These are phyloP conservation scores for Kalmanozyma brasiliensis DNA, from an alignment of 1,284 basidiomycete species.

Conservation along the genomic window DNA sequence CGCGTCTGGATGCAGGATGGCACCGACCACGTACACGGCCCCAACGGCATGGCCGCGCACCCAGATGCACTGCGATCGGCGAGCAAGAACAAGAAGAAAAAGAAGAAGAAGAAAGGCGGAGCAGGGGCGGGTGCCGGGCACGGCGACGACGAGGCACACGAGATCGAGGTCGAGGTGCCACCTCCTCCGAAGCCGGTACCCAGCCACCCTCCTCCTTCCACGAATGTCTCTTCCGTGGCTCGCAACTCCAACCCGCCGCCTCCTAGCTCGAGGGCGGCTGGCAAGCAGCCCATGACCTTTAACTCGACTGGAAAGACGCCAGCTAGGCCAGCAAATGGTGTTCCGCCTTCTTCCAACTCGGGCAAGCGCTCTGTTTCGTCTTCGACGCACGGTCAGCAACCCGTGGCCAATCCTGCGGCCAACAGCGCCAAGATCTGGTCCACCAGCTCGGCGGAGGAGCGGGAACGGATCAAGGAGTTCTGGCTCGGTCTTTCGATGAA, in stretches of 20 bases:
- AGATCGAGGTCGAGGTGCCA: slow-evolving; percentile 66
- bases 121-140: slow-evolving; percentile 66
- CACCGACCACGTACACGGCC: slow-evolving; percentile 23
- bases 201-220: slow-evolving; percentile 62
- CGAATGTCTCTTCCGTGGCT: slow-evolving; percentile 67
- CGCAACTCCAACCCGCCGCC: slow-evolving; percentile 58
- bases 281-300: slow-evolving; percentile 78
- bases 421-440: slow-evolving; percentile 68
- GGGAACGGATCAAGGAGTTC: slow-evolving; percentile 96
- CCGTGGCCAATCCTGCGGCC: slow-evolving; percentile 16
- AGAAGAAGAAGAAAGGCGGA: slow-evolving; percentile 69
- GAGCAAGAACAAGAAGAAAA: slow-evolving; percentile 71
- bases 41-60: slow-evolving; percentile 19
- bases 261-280: slow-evolving; percentile 77
- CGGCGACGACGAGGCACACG: slow-evolving; percentile 60
- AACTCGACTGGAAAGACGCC: slow-evolving; percentile 53
- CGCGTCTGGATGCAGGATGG: slow-evolving; percentile 47
- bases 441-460: slow-evolving; percentile 88
- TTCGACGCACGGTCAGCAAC: slow-evolving; percentile 42
- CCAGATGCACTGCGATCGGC: slow-evolving; percentile 31
- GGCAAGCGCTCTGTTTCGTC: slow-evolving; percentile 71
- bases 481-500: slow-evolving; percentile 90
- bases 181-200: slow-evolving; percentile 64
- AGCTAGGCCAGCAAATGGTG: slow-evolving; percentile 62
- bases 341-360: slow-evolving; percentile 68